These are phyloP conservation scores for Rhizopus arrhizus DNA, from an alignment of 371 early-diverging fungal genomes.

Conservation along the genomic window DNA sequence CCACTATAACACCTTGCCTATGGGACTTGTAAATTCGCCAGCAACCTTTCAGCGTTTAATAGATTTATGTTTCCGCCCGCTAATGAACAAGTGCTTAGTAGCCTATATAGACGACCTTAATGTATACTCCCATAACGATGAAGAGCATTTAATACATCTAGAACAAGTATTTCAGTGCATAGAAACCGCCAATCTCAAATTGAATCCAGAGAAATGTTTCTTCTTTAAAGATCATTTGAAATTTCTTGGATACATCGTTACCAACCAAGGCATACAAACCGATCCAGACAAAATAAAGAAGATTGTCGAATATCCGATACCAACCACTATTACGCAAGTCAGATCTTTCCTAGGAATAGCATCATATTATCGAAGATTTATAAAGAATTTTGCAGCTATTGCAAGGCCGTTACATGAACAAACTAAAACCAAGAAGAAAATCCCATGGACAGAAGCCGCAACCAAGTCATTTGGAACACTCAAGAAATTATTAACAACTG, in stretches of 20 bases:
- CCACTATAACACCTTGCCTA: not conserved
- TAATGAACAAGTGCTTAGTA: not conserved
- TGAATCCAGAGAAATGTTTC: constrained; percentile 53
- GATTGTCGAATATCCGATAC: constrained; percentile 31
- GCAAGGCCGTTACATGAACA: constrained; percentile 43
- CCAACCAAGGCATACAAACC: constrained; percentile 22
- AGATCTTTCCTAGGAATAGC: constrained; percentile 36
- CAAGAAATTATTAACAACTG: constrained; percentile 15
- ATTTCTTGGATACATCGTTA: constrained; percentile 44
- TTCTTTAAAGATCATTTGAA: constrained; percentile 33
- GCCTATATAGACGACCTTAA: constrained; percentile 1
- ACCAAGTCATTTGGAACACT: constrained; percentile 24
- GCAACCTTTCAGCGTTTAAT: constrained; percentile 5
- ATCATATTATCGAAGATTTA: constrained; percentile 37
- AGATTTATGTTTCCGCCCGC: constrained; percentile 3
- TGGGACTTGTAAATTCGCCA: constrained; percentile 3
- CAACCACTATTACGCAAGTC: constrained; percentile 50
- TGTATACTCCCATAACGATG: not conserved
- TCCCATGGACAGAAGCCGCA: constrained; percentile 25
- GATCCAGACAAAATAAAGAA: constrained; percentile 34
- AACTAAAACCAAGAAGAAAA: constrained; percentile 21
- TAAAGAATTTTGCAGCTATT: constrained; percentile 31
- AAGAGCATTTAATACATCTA: not conserved
- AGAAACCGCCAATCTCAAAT: constrained; percentile 27
- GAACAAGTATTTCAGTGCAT: constrained; percentile 1